Evolutionary conservation across 140 eudicot species (phyloP), one percentile per base, ranked within the genome.

Genomic region (Flaveria floridana): DNA sequence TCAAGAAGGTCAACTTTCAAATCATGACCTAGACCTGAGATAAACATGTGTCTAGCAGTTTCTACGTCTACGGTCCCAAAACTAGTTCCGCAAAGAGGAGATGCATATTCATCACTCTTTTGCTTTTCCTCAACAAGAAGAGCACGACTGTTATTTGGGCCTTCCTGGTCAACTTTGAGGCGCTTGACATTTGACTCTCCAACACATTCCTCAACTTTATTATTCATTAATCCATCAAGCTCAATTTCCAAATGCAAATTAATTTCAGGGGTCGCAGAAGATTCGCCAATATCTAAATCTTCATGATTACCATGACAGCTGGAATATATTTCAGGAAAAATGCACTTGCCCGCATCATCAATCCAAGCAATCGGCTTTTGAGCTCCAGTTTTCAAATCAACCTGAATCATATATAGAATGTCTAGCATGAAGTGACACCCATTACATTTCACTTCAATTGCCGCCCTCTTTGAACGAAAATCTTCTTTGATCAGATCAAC

Each of bases 281-380:
- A 74, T 68, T 80, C 84, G 2, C 73, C 76, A 50, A 75, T 3
- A 39, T 80, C 84, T 62, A 80, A 7, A 63, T 76, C 80, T 68
- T 80, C 88, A 78, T 80, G 78, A 48, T 25, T 58, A 3, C 76
- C 85, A 19, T 74, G 72, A 75, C 78, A 52, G 70, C 58, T 75
- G 42, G 81, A 19, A 64, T 42, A 47, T 1, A 21, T 26, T 76
- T 94, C 96, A 6, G 97, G 99, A 52, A 94, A 88, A 57, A 88
- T 83, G 52, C 96, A 88, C 25, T 65, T 78, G 14, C 89, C 96
- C 2, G 65, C 68, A 19, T 88, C 91, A 75, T 94, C 99, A 76
- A 94, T 94, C 99, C 99, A 94, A 18, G 97, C 97, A 68, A 94
- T 90, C 10, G 99, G 97, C 59, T 85, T 83, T 62, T 84, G 85